Percentiles rank a stretch among this genome's conserved stretches.
Conservation (phyloP, 345 rosid species). For the Ceriops tagal region DNA sequence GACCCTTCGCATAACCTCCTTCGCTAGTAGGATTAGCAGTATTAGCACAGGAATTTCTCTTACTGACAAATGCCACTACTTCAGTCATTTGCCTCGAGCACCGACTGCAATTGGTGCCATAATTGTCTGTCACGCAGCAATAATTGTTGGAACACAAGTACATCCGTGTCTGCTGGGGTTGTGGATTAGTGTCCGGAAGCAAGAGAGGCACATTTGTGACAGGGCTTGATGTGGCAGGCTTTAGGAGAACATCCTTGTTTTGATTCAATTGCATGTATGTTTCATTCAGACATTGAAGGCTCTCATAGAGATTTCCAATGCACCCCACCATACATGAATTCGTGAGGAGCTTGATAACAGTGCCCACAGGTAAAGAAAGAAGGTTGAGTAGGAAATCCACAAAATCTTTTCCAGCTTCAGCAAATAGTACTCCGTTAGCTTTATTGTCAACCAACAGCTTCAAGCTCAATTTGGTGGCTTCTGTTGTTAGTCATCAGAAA, state of each 20-base stretch:
- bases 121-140: background rate
- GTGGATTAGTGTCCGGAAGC: background rate
- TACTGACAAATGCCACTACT: too few relatives aligned
- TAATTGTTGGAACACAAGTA: background rate
- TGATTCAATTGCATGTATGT: constrained; percentile 10
- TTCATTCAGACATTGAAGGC: constrained; percentile 15
- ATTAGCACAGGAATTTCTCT: too few relatives aligned
- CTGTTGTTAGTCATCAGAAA: background rate
- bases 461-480: constrained; percentile 1
- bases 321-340: background rate
- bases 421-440: constrained; percentile 8
- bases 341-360: background rate
- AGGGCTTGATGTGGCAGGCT: background rate
- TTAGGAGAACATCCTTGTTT: constrained; percentile 12
- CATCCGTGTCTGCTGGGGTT: background rate
- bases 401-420: constrained; percentile 11
- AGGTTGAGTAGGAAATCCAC: constrained; percentile 21
- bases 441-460: constrained; percentile 12
- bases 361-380: background rate
- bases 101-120: too few relatives aligned
- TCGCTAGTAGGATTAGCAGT: too few relatives aligned
- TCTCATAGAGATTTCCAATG: constrained; percentile 8
- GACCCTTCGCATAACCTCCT: constrained; percentile 10
- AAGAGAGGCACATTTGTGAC: background rate
- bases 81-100: too few relatives aligned